Base-by-base conservation (phyloP, 805 yeast species). In the Starmerella ratchasimensis region DNA sequence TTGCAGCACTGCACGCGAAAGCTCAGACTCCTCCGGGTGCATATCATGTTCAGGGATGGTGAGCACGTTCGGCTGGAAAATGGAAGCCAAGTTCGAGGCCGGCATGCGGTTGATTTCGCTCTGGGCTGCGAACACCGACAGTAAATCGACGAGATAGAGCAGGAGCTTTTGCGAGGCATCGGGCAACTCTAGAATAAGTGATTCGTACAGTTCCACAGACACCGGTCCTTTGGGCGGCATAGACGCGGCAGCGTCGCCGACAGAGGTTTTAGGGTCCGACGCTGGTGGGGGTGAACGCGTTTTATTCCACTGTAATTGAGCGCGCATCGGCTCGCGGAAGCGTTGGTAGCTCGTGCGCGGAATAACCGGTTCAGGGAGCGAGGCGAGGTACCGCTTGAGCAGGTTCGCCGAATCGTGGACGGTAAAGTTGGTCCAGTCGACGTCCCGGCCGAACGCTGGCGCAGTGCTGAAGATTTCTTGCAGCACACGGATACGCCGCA, bases 381-480 rank as follows among this genome's bases (percentile, higher is more conserved):
- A 76, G 53, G 84, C 83, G 44, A 90, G 65, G 56, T 72, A 90
- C 39, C 98, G 66, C 55, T 97, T 69, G 41, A 90, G 69, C 17
- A 90, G 65, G 15, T 90, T 80, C 2, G 97, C 94, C 1, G 95
- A 96, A 58, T 90, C 99, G 60, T 90, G 98, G 10, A 88, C 96
- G 1, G 84, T 82, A 60, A 74, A 90, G 0, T 93, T 88, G 34
- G 81, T 84, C 98, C 97, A 90, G 47, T 71, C 72, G 31, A 86
- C 68, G 48, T 78, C 79, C 35, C 83, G 72, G 14, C 98, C 99
- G 55, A 79, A 90, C 42, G 73, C 74, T 0, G 98, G 97, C 2
- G 95, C 83, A 2, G 80, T 61, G 38, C 86, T 81, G 62, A 90
- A 90, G 11, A 76, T 66, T 27, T 71, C 68, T 56, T 90, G 97